Evolutionary conservation across 352 stramenopile genomes (phyloP).

Genomic region (Elongisporangium undulatum): DNA sequence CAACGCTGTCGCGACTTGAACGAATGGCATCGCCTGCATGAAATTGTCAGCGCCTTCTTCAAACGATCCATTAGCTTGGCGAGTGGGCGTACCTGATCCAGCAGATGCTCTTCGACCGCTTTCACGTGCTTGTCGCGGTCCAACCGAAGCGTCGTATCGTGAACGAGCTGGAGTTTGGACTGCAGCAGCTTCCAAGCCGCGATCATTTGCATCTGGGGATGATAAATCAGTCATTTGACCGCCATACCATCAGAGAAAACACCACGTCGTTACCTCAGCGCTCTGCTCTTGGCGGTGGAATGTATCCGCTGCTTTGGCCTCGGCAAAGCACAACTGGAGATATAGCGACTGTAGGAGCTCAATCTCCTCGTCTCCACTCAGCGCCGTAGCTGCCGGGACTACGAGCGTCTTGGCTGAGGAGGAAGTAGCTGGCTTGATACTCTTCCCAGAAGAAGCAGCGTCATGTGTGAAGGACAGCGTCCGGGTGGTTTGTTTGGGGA

Average conservation of each 20-base stretch:
- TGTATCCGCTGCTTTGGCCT: conserved; percentile 27
- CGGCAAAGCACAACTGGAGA: conserved; percentile 42
- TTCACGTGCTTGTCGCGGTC: conserved; percentile 30
- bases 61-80: conserved; percentile 1
- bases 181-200: conserved; percentile 35
- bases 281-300: conserved; percentile 42
- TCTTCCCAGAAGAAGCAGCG: neutral
- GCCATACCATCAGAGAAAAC: neutral
- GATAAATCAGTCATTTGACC: conserved; percentile 3
- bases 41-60: neutral
- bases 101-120: conserved; percentile 18
- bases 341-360: conserved; percentile 48
- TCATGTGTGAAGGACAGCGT: neutral
- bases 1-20: conserved; percentile 16
- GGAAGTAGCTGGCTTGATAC: neutral
- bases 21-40: conserved; percentile 7
- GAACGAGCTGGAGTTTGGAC: conserved; percentile 42
- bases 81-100: conserved; percentile 17
- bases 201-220: conserved; percentile 35
- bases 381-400: neutral
- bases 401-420: neutral
- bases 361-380: conserved; percentile 27
- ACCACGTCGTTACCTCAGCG: conserved; percentile 24
- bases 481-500: conserved; percentile 3
- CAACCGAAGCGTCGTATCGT: conserved; percentile 33